phyloP scores from a whole-genome alignment of 2,329 filamentous ascomycete genomes.

The Diaporthe caulivora region DNA sequence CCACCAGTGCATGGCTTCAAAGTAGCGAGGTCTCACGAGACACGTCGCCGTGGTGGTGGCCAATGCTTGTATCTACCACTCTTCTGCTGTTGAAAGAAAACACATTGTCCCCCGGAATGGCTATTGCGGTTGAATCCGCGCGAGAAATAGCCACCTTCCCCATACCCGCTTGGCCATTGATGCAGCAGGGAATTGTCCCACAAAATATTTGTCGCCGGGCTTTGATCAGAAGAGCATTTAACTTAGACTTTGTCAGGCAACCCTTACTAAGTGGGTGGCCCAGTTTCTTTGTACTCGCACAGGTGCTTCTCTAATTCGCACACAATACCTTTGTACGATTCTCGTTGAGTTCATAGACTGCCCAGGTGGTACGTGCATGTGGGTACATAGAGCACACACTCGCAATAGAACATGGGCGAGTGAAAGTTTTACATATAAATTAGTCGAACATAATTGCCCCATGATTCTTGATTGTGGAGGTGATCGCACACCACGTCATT shows the following conservation, averaged over 20 bases:
- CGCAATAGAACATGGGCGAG: too few species aligned
- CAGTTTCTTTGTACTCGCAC: neutral
- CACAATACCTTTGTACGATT: neutral
- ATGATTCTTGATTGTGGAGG: too few species aligned
- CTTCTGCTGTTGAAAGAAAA: neutral
- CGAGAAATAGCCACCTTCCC: neutral
- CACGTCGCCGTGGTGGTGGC: too few species aligned
- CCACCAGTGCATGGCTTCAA: neutral
- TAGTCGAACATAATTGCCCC: neutral
- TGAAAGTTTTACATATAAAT: too few species aligned
- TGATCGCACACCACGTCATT: neutral
- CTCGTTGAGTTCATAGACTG: too few species aligned
- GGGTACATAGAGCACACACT: too few species aligned
- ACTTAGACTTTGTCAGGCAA: neutral
- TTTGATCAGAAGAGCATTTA: neutral
- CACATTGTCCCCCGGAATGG: too few species aligned
- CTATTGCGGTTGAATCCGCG: neutral
- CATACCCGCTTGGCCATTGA: neutral
- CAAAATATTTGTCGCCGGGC: neutral
- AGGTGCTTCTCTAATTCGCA: too few species aligned
- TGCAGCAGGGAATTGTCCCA: neutral
- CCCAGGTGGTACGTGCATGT: too few species aligned
- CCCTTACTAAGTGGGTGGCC: neutral
- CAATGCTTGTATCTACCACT: too few species aligned
- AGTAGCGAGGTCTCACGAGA: neutral